Evolutionary conservation across 2,329 filamentous ascomycete species (phyloP), one percentile per base, ranked within the genome.

Genomic region (Ilyonectria mors-panacis): DNA sequence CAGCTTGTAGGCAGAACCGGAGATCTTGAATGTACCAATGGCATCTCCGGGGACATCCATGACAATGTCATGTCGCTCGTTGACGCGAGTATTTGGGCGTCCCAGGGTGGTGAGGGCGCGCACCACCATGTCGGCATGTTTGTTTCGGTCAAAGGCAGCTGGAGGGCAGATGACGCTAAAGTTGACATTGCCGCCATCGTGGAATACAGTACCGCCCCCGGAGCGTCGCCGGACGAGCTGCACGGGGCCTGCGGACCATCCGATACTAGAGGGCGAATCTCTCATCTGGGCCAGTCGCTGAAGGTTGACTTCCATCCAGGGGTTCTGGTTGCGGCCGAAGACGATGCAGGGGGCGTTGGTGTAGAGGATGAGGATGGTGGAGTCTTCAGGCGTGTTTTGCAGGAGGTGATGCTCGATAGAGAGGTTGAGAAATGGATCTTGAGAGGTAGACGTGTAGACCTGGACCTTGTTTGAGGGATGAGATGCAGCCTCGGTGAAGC

Each of bases 241-340:
- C 42, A 89, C 81, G 3, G 76, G 65, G 0, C 55, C 73, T 39
- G 66, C 78, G 17, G 66, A 75, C 78, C 73, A 77, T 0, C 69
- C 69, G 67, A 74, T 51, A 47, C 67, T 73, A 17, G 73, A 66
- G 9, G 72, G 73, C 9, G 58, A 57, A n/a, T 68, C 53, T 8
- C 69, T 63, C 56, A 73, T 73, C 58, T 69, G 71, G 3, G 75
- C 75, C 2, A 97, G 83, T 1, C 89, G 84, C 44, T 82, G 82
- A 9, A 98, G 86, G 78, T 97, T 93, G 68, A 94, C 91, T 83
- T 99, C 96, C 9, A 94, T 86, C 96, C 95, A 99, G 60, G 96
- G 96, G 79, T 99, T 99, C 83, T 99, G 96, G 80, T 99, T 99
- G 67, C 96, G 91, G 48, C 96, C 96, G 73, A 99, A 92, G 78